Conservation (phyloP, 257 asterid species). For the Eustoma russellianum region DNA sequence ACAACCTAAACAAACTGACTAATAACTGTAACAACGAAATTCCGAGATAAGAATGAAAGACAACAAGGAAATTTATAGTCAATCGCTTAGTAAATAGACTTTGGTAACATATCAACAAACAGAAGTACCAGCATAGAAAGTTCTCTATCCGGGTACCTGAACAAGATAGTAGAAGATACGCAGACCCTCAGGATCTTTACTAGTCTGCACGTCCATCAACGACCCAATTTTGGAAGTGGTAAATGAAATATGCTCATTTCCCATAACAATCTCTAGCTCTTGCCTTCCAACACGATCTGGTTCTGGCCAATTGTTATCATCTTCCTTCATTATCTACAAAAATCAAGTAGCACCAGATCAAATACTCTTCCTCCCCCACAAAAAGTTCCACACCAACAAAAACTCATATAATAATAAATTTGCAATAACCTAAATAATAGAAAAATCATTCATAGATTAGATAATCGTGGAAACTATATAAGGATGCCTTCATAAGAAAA, state of each 20-base stretch:
- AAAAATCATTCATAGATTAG: not conserved
- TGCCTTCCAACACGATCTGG: slow-evolving; percentile 99
- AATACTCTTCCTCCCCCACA: not conserved
- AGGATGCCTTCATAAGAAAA: too few species aligned
- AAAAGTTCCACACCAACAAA: not conserved
- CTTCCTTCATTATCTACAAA: slow-evolving; percentile 90
- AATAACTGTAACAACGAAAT: too few species aligned
- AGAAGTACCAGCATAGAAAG: too few species aligned
- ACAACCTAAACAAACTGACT: too few species aligned
- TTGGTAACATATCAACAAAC: too few species aligned
- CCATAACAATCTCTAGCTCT: slow-evolving; percentile 99
- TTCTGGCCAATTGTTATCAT: slow-evolving; percentile 96
- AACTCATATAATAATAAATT: not conserved
- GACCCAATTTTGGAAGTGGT: slow-evolving; percentile 98
- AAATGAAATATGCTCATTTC: slow-evolving; percentile 93
- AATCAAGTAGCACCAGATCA: not conserved
- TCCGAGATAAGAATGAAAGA: too few species aligned
- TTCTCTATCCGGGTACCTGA: slow-evolving; percentile 41
- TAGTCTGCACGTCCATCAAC: slow-evolving; percentile 90
- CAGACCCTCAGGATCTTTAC: slow-evolving; percentile 94
- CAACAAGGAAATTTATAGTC: too few species aligned
- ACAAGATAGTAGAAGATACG: slow-evolving; percentile 92
- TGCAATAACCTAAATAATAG: not conserved
- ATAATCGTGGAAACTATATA: not conserved
- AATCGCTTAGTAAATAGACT: too few species aligned